phyloP scores from a whole-genome alignment of 371 early-diverging fungal species.

The Mucor saturninus region DNA sequence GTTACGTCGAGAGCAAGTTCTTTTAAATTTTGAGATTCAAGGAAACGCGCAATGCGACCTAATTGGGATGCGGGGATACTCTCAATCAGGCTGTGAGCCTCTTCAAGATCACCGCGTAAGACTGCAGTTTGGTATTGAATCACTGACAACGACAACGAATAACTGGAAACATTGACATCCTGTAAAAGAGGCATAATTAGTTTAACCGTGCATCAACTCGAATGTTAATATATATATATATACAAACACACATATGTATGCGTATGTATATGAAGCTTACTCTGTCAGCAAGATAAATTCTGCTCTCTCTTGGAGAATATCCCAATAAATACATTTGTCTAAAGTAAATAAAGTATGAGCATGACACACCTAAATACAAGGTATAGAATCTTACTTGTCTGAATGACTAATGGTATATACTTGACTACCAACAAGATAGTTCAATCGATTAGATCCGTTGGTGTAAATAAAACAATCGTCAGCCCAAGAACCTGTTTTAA shows the following conservation, averaged over 20 bases:
- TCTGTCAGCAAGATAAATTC: slow-evolving; percentile 93
- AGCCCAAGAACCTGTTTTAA: slow-evolving; percentile 95
- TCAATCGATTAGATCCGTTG: slow-evolving; percentile 86
- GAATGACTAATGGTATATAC: slow-evolving; percentile 93
- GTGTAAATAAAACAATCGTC: slow-evolving; percentile 98
- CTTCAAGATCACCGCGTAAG: slow-evolving; percentile 87
- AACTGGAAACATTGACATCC: slow-evolving; percentile 89
- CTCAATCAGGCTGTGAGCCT: slow-evolving; percentile 81
- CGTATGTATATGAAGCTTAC: slow-evolving; percentile 24
- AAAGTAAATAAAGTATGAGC: not conserved
- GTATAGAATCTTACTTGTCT: slow-evolving; percentile 55
- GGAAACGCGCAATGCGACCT: slow-evolving; percentile 91
- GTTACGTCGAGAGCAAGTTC: slow-evolving; percentile 93
- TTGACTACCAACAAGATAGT: slow-evolving; percentile 94
- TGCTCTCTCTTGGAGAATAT: slow-evolving; percentile 92
- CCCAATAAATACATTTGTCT: slow-evolving; percentile 87
- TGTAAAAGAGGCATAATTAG: slow-evolving; percentile 15
- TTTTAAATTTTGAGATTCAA: slow-evolving; percentile 90
- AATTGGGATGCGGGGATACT: slow-evolving; percentile 83
- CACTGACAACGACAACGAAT: slow-evolving; percentile 86
- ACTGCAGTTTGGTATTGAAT: slow-evolving; percentile 97
- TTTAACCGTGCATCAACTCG: too few species aligned
- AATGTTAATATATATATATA: too few species aligned
- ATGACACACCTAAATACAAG: not conserved
- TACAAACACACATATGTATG: too few species aligned